phyloP scores from a whole-genome alignment of 2,329 filamentous ascomycete genomes.

The Claviceps sp. region DNA sequence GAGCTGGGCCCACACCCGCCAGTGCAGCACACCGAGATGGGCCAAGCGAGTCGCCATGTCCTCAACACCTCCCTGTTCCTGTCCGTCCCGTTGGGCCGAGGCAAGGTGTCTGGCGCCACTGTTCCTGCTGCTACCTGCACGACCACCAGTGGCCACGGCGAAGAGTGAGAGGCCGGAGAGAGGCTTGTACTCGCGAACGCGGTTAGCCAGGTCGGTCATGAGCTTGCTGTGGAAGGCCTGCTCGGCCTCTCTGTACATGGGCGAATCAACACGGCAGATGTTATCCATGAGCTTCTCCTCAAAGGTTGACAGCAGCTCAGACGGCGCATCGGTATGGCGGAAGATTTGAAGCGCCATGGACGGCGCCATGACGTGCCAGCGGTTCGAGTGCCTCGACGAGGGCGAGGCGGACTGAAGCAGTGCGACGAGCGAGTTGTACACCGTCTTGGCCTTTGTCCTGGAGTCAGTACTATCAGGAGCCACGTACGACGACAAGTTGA shows the following conservation, averaged over 20 bases:
- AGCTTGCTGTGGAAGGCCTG: constrained; percentile 34
- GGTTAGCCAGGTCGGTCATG: constrained; percentile 31
- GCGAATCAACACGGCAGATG: constrained; percentile 28
- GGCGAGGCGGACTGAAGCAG: constrained; percentile 38
- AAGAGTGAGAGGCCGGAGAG: constrained; percentile 41
- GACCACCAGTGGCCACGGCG: constrained; percentile 39
- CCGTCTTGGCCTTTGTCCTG: constrained; percentile 29
- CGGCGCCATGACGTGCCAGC: constrained; percentile 40
- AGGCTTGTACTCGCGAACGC: constrained; percentile 38
- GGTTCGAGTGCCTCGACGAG: constrained; percentile 26
- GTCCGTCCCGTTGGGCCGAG: constrained; percentile 24
- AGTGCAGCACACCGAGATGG: constrained; percentile 76
- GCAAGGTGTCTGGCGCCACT: constrained; percentile 21
- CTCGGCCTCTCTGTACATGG: constrained; percentile 36
- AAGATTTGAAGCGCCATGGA: constrained; percentile 45
- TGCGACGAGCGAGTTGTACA: constrained; percentile 40
- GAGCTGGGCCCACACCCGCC: constrained; percentile 73
- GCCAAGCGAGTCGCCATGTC: constrained; percentile 67
- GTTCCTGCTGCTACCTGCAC: constrained; percentile 24
- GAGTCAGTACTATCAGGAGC: constrained; percentile 25
- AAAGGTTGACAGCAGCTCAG: constrained; percentile 32
- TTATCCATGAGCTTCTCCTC: constrained; percentile 35
- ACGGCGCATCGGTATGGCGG: constrained; percentile 39
- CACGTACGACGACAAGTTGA: constrained; percentile 26
- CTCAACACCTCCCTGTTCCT: constrained; percentile 41